A percentile compares a stretch with the other conserved stretches of the same genome.
Evolutionary conservation across 2,329 filamentous ascomycete genomes (phyloP).

Genomic region (Penicillium polonicum): DNA sequence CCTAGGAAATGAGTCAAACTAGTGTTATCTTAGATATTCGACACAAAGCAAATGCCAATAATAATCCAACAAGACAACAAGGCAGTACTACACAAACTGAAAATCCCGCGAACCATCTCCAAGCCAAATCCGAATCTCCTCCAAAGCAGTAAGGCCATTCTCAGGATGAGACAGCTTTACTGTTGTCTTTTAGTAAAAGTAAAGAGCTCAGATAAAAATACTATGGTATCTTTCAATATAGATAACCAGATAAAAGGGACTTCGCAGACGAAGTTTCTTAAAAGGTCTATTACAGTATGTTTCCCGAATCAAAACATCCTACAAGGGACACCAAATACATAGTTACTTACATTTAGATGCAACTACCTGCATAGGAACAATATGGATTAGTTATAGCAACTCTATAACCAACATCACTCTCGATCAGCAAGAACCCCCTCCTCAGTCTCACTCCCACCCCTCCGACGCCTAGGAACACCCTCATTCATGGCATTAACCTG

Average conservation of each 20-base stretch:
- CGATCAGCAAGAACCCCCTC: slow-evolving; percentile 13
- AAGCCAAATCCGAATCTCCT: too few species aligned
- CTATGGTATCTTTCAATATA: not conserved
- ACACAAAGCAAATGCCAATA: too few species aligned
- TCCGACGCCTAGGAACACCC: slow-evolving; percentile 26
- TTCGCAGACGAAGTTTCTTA: not conserved
- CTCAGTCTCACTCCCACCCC: slow-evolving; percentile 23
- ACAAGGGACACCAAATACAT: not conserved
- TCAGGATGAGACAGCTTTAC: too few species aligned
- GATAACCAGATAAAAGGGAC: not conserved
- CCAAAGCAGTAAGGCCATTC: too few species aligned
- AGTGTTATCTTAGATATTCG: too few species aligned
- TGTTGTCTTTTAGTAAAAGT: too few species aligned
- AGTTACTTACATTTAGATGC: not conserved
- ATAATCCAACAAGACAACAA: too few species aligned
- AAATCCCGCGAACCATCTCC: too few species aligned
- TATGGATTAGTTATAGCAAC: not conserved
- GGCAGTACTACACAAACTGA: too few species aligned
- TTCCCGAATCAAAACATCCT: not conserved
- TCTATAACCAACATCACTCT: slow-evolving; percentile 6
- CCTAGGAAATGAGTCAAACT: too few species aligned
- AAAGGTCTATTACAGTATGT: not conserved
- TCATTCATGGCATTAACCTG: slow-evolving; percentile 29
- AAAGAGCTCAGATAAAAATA: not conserved
- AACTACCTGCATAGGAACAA: too few species aligned